A percentile compares a stretch with the other conserved stretches of the same genome.
These are phyloP conservation scores for Neurospora cerealis DNA, from an alignment of 495 filamentous ascomycete genomes.

Conservation along the genomic window DNA sequence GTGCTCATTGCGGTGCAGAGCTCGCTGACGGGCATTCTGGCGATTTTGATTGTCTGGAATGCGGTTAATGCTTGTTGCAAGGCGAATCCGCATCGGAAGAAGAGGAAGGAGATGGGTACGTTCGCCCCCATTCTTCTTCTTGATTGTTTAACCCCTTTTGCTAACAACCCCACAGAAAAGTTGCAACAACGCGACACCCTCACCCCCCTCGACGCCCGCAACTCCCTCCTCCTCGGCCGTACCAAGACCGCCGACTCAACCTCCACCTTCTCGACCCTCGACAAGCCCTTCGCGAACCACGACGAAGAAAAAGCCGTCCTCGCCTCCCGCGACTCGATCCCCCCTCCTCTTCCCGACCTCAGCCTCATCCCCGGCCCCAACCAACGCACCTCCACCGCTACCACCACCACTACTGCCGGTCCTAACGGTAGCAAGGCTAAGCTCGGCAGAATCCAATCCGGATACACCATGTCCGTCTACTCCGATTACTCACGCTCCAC, in stretches of 20 bases:
- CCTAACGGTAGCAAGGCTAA: background rate
- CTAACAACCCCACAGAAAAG: constrained; percentile 53
- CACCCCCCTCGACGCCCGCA: constrained; percentile 81
- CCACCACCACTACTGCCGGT: background rate
- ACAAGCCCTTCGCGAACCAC: constrained; percentile 7
- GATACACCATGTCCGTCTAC: background rate
- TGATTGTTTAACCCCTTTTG: too few relatives aligned
- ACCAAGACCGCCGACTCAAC: constrained; percentile 14
- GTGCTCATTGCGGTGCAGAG: constrained; percentile 86
- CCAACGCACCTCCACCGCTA: background rate
- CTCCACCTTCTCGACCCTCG: constrained; percentile 24
- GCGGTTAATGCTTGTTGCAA: constrained; percentile 71
- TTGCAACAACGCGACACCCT: constrained; percentile 73
- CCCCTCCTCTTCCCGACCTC: background rate
- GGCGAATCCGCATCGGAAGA: constrained; percentile 80
- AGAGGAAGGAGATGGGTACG: constrained; percentile 79
- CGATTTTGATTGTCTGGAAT: constrained; percentile 85
- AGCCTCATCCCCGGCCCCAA: background rate
- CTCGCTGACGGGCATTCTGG: constrained; percentile 69
- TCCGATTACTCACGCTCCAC: background rate
- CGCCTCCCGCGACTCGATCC: background rate
- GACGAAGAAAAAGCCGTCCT: constrained; percentile 12
- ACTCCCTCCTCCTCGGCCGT: constrained; percentile 67
- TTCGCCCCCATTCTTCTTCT: too few relatives aligned
- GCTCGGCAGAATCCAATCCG: background rate